Evolutionary conservation across 176 grass and related monocot genomes (phyloP).

Genomic region (Rhynchospora tenuis): DNA sequence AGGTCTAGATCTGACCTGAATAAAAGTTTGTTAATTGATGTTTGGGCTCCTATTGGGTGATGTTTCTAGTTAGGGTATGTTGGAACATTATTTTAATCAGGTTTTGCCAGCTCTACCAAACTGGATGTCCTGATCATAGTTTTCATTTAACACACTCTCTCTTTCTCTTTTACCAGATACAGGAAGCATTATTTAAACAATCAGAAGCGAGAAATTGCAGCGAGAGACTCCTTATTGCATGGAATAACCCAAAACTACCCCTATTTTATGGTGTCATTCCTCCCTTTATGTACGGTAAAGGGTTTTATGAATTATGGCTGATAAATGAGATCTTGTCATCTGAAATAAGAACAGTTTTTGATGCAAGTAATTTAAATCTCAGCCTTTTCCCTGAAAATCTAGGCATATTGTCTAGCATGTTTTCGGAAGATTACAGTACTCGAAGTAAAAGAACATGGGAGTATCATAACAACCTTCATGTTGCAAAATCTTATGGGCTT

Average conservation of each 20-base stretch:
- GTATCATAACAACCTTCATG: slow-evolving; percentile 39
- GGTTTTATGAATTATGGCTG: slow-evolving; percentile 50
- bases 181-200: slow-evolving; percentile 34
- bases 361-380: slow-evolving; percentile 43
- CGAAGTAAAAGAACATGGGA: slow-evolving; percentile 33
- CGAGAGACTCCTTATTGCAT: slow-evolving; percentile 51
- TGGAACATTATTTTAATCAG: neutral
- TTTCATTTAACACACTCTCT: slow-evolving; percentile 11
- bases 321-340: slow-evolving; percentile 63
- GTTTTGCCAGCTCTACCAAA: neutral
- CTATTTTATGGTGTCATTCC: slow-evolving; percentile 61
- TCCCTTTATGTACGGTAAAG: slow-evolving; percentile 63
- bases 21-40: neutral
- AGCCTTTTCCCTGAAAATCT: slow-evolving; percentile 49
- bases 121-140: neutral
- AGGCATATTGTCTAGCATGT: neutral
- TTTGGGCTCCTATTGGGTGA: neutral
- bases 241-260: slow-evolving; percentile 47
- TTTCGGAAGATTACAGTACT: neutral
- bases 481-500: slow-evolving; percentile 57
- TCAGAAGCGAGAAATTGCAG: slow-evolving; percentile 21
- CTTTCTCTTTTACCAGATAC: slow-evolving; percentile 28
- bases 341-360: slow-evolving; percentile 53
- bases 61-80: neutral
- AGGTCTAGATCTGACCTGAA: neutral